A percentile compares a stretch with the other conserved stretches of the same genome.
phyloP scores from a whole-genome alignment of 148 eudicot genomes.

The Arctostaphylos glauca region DNA sequence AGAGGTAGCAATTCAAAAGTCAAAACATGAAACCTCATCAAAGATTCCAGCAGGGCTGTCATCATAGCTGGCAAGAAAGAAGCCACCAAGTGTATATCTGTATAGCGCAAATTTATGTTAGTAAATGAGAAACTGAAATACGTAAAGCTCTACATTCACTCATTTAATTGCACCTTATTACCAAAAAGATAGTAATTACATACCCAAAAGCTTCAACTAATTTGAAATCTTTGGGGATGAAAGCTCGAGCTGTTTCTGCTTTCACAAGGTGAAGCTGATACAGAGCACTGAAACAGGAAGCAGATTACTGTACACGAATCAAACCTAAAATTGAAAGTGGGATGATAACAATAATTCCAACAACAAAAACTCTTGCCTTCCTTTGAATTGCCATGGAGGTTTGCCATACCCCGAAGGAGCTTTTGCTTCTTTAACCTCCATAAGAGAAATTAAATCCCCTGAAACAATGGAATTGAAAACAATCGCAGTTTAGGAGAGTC shows the following conservation, averaged over 20 bases:
- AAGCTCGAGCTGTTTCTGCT: conserved; percentile 79
- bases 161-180: background rate
- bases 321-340: background rate
- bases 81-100: conserved; percentile 89
- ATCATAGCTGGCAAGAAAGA: conserved; percentile 81
- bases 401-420: conserved; percentile 49
- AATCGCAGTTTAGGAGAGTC: background rate
- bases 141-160: background rate
- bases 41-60: conserved; percentile 85
- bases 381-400: conserved; percentile 89
- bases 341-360: background rate
- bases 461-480: background rate
- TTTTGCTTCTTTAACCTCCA: conserved; percentile 43
- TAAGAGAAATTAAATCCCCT: conserved; percentile 8
- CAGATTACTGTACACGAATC: background rate
- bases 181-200: background rate
- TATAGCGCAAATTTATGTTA: conserved; percentile 14
- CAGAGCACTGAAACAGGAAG: conserved; percentile 53
- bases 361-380: conserved; percentile 53
- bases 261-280: conserved; percentile 92
- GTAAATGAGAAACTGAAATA: conserved; percentile 9
- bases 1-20: background rate
- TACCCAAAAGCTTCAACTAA: conserved; percentile 96
- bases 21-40: conserved; percentile 55
- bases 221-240: conserved; percentile 82